Base-by-base conservation (phyloP, 1,139 yeast genomes). In the Scheffersomyces lignicola region DNA sequence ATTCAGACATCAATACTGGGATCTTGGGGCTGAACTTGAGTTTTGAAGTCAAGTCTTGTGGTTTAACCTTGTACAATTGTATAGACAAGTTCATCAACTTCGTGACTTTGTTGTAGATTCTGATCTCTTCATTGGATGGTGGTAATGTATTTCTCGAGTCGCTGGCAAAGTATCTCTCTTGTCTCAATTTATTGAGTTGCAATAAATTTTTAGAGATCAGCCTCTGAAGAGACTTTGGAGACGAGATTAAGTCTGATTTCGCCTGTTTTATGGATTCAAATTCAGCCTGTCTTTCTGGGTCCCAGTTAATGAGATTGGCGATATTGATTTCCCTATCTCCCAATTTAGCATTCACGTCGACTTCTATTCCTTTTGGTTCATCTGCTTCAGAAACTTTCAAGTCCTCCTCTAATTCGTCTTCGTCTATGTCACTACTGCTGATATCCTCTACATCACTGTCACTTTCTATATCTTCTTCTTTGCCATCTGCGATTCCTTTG, bases 1-100 rank as follows among this genome's bases (percentile, higher is more conserved):
- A 89, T 47, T 83, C 87, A 13, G 82, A 76, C 51, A 80, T 78
- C 38, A 85, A 68, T 1, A 85, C 83, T 0, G 96, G 95, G 29
- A 89, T 50, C 36, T 60, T 69, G 32, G 65, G 56, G 44, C 72
- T 67, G 36, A 68, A 56, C 29, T 56, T 51, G 35, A 68, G 56
- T 30, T 56, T 51, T 25, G 58, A 43, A 9, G 74, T 62, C 23
- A 75, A 49, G 13, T 53, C 51, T 12, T 49, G 48, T 7, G 65
- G 62, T 5, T 46, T 40, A 7, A 65, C 40, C 14, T 60, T 53
- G 42, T 58, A 46, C n/a, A 52, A 41, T 25, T 57, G 53, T 14
- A 69, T 53, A 13, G 65, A 55, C 28, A 67, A 42, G 3, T 60
- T 40, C 18, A 69, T 48, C 31, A 67, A 52, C 38, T 57, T 61